Percentiles rank a stretch among this genome's conserved stretches.
Evolutionary conservation across 2,329 filamentous ascomycete species (phyloP).

Genomic region (Thielaviopsis euricoi): DNA sequence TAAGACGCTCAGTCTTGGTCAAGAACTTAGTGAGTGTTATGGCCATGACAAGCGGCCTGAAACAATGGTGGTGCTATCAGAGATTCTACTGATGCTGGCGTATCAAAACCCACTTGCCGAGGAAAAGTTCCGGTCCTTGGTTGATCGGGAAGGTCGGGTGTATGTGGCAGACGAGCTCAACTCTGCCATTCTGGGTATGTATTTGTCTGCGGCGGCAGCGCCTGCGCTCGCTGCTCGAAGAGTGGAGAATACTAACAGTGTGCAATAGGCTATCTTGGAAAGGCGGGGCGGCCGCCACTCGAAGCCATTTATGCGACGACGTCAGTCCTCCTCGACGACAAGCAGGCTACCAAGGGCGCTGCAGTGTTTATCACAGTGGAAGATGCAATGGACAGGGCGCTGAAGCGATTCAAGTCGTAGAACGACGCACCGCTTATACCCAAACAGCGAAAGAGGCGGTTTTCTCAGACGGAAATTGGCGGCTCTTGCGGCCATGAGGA

Average conservation of each 20-base stretch:
- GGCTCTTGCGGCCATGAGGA: neutral
- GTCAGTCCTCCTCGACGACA: constrained; percentile 65
- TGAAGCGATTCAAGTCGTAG: neutral
- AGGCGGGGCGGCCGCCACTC: constrained; percentile 70
- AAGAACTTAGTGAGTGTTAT: constrained; percentile 63
- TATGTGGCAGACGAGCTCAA: constrained; percentile 87
- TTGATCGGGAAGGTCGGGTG: constrained; percentile 59
- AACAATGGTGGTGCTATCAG: constrained; percentile 55
- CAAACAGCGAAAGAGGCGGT: neutral
- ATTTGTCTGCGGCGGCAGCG: too few relatives aligned
- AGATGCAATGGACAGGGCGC: neutral
- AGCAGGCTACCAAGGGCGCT: constrained; percentile 62
- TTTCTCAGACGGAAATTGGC: neutral
- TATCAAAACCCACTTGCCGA: constrained; percentile 69
- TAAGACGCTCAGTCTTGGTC: constrained; percentile 64
- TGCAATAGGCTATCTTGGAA: constrained; percentile 63
- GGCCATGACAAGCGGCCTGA: constrained; percentile 52
- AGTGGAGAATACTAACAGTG: neutral
- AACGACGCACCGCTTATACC: neutral
- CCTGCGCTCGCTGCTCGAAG: too few relatives aligned
- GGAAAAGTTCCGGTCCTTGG: constrained; percentile 54
- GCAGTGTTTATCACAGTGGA: constrained; percentile 51
- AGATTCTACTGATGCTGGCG: constrained; percentile 78
- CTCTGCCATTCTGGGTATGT: constrained; percentile 73
- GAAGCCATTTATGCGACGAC: constrained; percentile 80